Base-by-base conservation (phyloP, 495 filamentous ascomycete genomes). In the Neurospora terricola region DNA sequence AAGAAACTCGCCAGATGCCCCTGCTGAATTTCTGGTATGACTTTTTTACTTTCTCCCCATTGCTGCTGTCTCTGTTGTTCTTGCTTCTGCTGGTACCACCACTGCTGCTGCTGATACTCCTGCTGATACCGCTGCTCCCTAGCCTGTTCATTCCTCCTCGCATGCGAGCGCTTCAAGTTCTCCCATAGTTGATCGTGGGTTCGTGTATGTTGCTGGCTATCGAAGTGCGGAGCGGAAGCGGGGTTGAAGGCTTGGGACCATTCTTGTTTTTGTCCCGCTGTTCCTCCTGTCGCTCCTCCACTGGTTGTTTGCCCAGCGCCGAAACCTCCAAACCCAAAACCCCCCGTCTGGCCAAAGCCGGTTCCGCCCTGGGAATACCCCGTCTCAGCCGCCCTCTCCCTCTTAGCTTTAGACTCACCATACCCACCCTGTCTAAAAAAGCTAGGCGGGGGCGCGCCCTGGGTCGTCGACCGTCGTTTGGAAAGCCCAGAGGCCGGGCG, bases 401-500 rank as follows among this genome's bases (percentile, higher is more conserved):
- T 74, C 81, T 90, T 88, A 66, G 83, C 80, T 16, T 77, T 72
- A 54, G 89, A 84, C 39, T 81, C 73, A 27, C 87, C 89, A 88
- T 90, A 93, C 5, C 93, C 94, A 1, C 93, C 94, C 71, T 86
- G 89, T 21, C 88, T 85, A 80, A 91, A 97, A 81, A 98, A 99
- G 74, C 88, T 91, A 0, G 96, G 95, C 72, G 96, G 95, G 10
- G 96, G 94, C 0, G 96, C 96, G 2, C 86, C 87, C 81, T 94
- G 97, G 3, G 90, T 84, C 0, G 89, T 85, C 0, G 93, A 86
- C 16, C 96, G 87, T 59, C 91, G 86, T 78, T 90, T 93, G 79
- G 91, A 94, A 6, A 99, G 83, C 1, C 96, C 96, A 36, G 89
- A 92, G 0, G 93, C 87, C 0, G 93, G 91, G 3, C 93, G 86